Evolutionary conservation across 2,329 filamentous ascomycete genomes (phyloP).

Genomic region (Beauveria brongniartii): DNA sequence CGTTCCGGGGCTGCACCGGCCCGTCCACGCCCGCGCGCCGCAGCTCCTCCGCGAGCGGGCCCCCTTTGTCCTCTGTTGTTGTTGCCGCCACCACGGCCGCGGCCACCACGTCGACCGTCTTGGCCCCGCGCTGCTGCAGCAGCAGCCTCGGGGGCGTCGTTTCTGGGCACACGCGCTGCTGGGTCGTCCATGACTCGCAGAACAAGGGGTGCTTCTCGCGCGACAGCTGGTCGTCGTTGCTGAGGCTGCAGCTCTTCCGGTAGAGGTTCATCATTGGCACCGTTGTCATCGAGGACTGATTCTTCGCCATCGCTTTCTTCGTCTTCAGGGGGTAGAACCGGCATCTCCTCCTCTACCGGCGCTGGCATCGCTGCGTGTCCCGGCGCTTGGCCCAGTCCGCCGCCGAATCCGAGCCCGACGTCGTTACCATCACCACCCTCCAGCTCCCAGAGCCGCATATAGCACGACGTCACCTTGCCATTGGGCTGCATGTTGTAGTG

Average conservation of each 20-base stretch:
- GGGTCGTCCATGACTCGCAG: constrained; percentile 41
- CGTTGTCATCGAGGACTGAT: constrained; percentile 1
- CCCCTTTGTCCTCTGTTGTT: constrained; percentile 15
- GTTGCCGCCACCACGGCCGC: constrained; percentile 14
- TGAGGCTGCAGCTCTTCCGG: background rate
- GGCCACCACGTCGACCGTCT: constrained; percentile 21
- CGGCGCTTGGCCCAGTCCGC: constrained; percentile 21
- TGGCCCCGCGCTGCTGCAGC: constrained; percentile 21
- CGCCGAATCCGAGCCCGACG: constrained; percentile 37
- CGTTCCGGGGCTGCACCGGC: background rate
- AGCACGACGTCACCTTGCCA: constrained; percentile 56
- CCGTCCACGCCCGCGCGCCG: constrained; percentile 6
- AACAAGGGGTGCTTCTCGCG: constrained; percentile 48
- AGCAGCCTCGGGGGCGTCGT: constrained; percentile 3
- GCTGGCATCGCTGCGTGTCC: constrained; percentile 15
- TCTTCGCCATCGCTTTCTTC: constrained; percentile 22
- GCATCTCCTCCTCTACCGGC: constrained; percentile 11
- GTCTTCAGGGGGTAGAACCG: constrained; percentile 25
- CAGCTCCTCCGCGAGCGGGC: background rate
- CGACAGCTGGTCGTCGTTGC: constrained; percentile 28
- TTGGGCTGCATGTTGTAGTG: constrained; percentile 69
- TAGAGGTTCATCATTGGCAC: background rate
- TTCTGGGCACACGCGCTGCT: constrained; percentile 14
- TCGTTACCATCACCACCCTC: constrained; percentile 67
- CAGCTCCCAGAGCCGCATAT: constrained; percentile 82